Conservation (phyloP, 2,329 filamentous ascomycete genomes). For the Metarhizium guizhouense region DNA sequence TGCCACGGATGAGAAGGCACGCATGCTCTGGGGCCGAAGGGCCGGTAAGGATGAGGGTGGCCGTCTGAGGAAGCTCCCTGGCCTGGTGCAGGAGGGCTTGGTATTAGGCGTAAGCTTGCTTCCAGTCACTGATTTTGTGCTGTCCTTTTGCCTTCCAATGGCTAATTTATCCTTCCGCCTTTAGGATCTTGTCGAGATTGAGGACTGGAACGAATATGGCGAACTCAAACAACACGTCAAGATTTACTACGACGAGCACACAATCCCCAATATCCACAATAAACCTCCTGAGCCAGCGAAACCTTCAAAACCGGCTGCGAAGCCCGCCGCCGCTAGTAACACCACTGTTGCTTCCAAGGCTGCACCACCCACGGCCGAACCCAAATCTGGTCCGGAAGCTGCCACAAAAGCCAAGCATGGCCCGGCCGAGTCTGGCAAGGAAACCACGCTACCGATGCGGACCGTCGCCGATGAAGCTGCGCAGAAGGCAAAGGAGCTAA, state of each 20-base stretch:
- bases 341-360: constrained; percentile 11
- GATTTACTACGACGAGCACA: constrained; percentile 55
- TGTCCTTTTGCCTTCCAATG: background rate
- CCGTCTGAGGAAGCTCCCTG: constrained; percentile 69
- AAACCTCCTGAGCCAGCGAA: constrained; percentile 35
- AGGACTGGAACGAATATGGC: constrained; percentile 99
- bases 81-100: constrained; percentile 76
- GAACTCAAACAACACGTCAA: constrained; percentile 82
- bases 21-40: constrained; percentile 79
- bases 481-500: constrained; percentile 52
- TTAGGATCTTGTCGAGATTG: constrained; percentile 85
- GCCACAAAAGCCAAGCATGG: constrained; percentile 14
- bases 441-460: constrained; percentile 33
- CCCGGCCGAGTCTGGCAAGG: constrained; percentile 13
- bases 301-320: constrained; percentile 14
- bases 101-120: constrained; percentile 69
- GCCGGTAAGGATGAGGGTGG: constrained; percentile 60
- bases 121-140: background rate
- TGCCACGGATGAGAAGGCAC: constrained; percentile 80
- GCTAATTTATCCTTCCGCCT: background rate
- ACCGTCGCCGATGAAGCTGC: constrained; percentile 58
- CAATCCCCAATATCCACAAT: constrained; percentile 46
- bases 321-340: constrained; percentile 14
- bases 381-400: constrained; percentile 13
- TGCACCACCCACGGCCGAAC: constrained; percentile 11